Evolutionary conservation across 139 green algal genomes (phyloP).

Genomic region (Picochlorum sp.): DNA sequence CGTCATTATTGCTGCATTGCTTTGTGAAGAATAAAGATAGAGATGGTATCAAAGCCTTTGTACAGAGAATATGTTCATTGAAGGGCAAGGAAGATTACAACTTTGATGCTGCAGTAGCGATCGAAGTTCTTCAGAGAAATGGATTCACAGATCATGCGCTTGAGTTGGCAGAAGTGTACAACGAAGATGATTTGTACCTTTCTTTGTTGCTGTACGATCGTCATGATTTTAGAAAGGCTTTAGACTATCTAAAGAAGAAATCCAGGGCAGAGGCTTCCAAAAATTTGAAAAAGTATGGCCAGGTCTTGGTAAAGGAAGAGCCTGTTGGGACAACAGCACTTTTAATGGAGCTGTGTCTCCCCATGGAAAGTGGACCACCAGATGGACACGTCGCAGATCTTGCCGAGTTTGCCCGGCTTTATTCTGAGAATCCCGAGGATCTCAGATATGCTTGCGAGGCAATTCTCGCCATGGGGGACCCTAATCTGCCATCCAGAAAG

Average conservation of each 20-base stretch:
- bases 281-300: constrained; percentile 63
- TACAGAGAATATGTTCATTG: constrained; percentile 16
- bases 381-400: constrained; percentile 37
- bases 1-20: constrained; percentile 93
- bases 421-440: constrained; percentile 52
- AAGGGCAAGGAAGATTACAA: constrained; percentile 1
- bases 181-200: constrained; percentile 55
- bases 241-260: constrained; percentile 56
- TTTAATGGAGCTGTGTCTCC: constrained; percentile 81
- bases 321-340: constrained; percentile 67
- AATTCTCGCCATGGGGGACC: constrained; percentile 54
- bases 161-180: constrained; percentile 51
- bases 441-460: constrained; percentile 34
- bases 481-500: constrained; percentile 25
- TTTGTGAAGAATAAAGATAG: constrained; percentile 81
- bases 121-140: constrained; percentile 62
- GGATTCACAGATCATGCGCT: constrained; percentile 87
- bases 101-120: constrained; percentile 83
- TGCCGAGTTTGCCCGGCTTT: constrained; percentile 76
- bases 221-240: constrained; percentile 52
- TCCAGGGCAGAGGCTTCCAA: constrained; percentile 22
- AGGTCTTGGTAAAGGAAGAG: constrained; percentile 36
- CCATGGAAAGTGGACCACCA: neutral
- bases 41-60: constrained; percentile 70
- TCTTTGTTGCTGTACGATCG: constrained; percentile 84